phyloP scores from a whole-genome alignment of 306 rosid species.

The Ormosia emarginata region DNA sequence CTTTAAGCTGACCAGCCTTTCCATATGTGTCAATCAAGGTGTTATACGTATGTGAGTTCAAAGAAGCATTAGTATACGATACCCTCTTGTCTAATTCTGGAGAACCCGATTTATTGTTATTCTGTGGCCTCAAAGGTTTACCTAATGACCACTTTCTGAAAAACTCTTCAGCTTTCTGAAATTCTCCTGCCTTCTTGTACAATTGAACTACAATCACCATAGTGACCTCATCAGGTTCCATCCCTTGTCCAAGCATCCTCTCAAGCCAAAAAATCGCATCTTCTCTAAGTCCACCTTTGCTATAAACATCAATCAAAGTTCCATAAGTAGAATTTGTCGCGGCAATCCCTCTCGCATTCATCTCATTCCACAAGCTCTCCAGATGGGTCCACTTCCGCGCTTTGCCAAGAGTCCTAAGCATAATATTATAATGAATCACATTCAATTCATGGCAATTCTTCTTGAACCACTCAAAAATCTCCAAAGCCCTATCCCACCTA shows the following conservation, averaged over 20 bases:
- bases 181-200: slow-evolving; percentile 84
- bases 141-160: slow-evolving; percentile 69
- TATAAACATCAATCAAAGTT: slow-evolving; percentile 84
- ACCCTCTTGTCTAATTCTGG: slow-evolving; percentile 18
- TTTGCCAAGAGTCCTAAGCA: slow-evolving; percentile 66
- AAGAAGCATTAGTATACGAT: slow-evolving; percentile 21
- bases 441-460: slow-evolving; percentile 65
- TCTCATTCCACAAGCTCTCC: slow-evolving; percentile 75
- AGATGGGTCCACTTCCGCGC: slow-evolving; percentile 57
- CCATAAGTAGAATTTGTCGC: slow-evolving; percentile 91
- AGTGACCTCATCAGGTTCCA: slow-evolving; percentile 92
- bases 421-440: slow-evolving; percentile 84
- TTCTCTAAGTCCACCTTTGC: slow-evolving; percentile 71
- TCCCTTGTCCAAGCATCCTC: slow-evolving; percentile 64
- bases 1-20: slow-evolving; percentile 79
- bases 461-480: slow-evolving; percentile 78
- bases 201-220: slow-evolving; percentile 88
- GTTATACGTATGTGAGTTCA: slow-evolving; percentile 78
- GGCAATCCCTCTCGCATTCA: slow-evolving; percentile 59
- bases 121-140: slow-evolving; percentile 36
- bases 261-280: slow-evolving; percentile 80
- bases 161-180: slow-evolving; percentile 73
- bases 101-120: background rate
- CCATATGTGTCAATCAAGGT: slow-evolving; percentile 85
- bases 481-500: slow-evolving; percentile 81